Conservation (phyloP, 495 filamentous ascomycete species). For the Poronia punctata region DNA sequence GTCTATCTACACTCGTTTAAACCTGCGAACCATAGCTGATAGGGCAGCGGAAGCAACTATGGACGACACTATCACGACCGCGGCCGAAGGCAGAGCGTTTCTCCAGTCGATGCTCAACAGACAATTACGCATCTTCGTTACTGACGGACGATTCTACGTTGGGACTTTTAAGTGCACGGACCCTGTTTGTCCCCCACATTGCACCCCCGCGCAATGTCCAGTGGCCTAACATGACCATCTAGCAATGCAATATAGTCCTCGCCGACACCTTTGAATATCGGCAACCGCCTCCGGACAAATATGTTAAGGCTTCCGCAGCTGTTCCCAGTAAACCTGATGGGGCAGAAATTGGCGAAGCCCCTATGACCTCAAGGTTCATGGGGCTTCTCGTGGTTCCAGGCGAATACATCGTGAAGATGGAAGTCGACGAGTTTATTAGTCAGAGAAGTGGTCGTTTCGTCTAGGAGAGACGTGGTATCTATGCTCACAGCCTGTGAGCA, state of each 20-base stretch:
- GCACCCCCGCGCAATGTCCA: background rate
- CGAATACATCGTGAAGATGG: conserved; percentile 75
- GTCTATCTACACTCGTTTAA: background rate
- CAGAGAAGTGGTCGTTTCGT: conserved; percentile 30
- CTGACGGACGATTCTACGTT: conserved; percentile 80
- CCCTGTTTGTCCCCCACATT: conserved; percentile 50
- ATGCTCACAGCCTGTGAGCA: conserved; percentile 6
- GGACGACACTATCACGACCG: conserved; percentile 14
- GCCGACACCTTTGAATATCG: conserved; percentile 83
- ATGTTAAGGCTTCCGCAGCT: conserved; percentile 36
- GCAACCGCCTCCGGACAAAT: conserved; percentile 49
- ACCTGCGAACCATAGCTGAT: conserved; percentile 5
- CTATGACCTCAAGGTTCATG: conserved; percentile 78
- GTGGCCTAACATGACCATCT: background rate
- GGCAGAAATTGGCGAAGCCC: conserved; percentile 44
- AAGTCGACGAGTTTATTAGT: conserved; percentile 66
- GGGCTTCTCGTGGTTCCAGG: conserved; percentile 90
- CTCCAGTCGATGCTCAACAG: conserved; percentile 53
- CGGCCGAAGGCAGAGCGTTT: conserved; percentile 32
- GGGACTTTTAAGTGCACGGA: conserved; percentile 93
- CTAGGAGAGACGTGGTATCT: conserved; percentile 13
- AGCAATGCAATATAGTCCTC: conserved; percentile 73
- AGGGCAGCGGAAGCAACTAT: conserved; percentile 6
- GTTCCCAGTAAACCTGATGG: conserved; percentile 28
- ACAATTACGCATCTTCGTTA: conserved; percentile 70